phyloP scores from a whole-genome alignment of 169 alveolate species.

The Plasmodium fragile region DNA sequence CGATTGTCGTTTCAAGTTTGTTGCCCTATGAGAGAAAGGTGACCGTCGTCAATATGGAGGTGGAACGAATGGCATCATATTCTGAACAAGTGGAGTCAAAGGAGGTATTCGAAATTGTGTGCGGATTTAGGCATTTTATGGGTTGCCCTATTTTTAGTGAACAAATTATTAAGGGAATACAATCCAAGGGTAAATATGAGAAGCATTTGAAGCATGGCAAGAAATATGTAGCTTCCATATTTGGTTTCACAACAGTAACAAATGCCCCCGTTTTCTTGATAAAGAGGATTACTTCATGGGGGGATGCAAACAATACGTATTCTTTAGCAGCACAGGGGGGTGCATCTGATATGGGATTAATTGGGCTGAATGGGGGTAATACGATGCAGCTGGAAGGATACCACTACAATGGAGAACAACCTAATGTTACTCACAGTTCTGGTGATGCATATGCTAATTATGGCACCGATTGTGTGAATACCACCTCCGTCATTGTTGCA shows the following conservation, averaged over 20 bases:
- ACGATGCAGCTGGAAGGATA: not conserved
- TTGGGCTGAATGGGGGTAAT: not conserved
- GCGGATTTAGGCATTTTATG: conserved; percentile 94
- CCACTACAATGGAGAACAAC: not conserved
- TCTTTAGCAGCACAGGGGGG: not conserved
- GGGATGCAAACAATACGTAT: not conserved
- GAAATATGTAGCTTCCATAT: conserved; percentile 85
- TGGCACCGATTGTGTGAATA: not conserved
- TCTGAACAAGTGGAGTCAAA: conserved; percentile 86
- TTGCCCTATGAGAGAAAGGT: conserved; percentile 95
- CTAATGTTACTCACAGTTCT: not conserved
- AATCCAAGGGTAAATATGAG: conserved; percentile 84
- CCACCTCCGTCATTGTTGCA: conserved; percentile 67
- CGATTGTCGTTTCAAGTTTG: conserved; percentile 91
- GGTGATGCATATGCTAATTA: not conserved
- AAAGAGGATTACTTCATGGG: not conserved
- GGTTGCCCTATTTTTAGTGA: conserved; percentile 88
- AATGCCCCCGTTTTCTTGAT: conserved; percentile 77
- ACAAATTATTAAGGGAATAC: conserved; percentile 73
- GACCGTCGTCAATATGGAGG: conserved; percentile 92
- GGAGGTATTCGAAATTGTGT: conserved; percentile 87
- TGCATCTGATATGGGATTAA: not conserved
- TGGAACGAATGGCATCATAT: conserved; percentile 83
- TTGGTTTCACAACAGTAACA: conserved; percentile 86
- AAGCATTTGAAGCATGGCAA: conserved; percentile 73